Percentiles rank a stretch among this genome's conserved stretches.
phyloP scores from a whole-genome alignment of 2,329 filamentous ascomycete species.

The Neophaeococcomyces mojaviensis region DNA sequence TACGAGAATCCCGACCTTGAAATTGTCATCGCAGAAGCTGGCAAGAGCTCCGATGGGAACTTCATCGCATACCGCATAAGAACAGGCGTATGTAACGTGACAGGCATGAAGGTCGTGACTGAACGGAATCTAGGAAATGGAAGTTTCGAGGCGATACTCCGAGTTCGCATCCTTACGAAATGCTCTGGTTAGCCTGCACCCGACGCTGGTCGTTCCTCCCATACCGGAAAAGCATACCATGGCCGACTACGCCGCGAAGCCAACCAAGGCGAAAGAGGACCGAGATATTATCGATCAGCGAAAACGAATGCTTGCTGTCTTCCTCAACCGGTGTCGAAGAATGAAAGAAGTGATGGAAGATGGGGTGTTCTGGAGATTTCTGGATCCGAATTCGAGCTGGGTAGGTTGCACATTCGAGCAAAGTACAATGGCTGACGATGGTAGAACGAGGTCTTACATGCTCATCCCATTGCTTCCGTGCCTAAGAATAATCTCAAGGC shows the following conservation, averaged over 20 bases:
- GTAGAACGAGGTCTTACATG: slow-evolving; percentile 89
- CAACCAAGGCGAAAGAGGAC: slow-evolving; percentile 96
- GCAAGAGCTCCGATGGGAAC: slow-evolving; percentile 86
- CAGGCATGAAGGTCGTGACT: background rate
- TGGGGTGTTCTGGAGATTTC: slow-evolving; percentile 94
- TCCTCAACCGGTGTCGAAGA: slow-evolving; percentile 82
- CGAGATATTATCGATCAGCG: slow-evolving; percentile 91
- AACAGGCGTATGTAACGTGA: slow-evolving; percentile 62
- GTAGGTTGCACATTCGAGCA: slow-evolving; percentile 44
- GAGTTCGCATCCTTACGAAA: slow-evolving; percentile 89
- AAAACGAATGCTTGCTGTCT: slow-evolving; percentile 94
- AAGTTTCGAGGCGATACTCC: slow-evolving; percentile 90
- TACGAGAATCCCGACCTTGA: slow-evolving; percentile 88
- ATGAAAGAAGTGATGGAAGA: slow-evolving; percentile 91
- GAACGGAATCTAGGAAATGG: slow-evolving; percentile 61
- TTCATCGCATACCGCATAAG: slow-evolving; percentile 97
- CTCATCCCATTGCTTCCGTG: slow-evolving; percentile 80
- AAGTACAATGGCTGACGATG: background rate
- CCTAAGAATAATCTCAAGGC: slow-evolving; percentile 92
- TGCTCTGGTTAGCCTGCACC: slow-evolving; percentile 83
- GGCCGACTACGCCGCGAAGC: slow-evolving; percentile 96
- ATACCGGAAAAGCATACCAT: slow-evolving; percentile 99
- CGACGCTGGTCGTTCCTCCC: slow-evolving; percentile 88
- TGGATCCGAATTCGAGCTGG: slow-evolving; percentile 98
- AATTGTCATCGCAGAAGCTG: slow-evolving; percentile 87